These are phyloP conservation scores for Termitomyces sp. DNA, from an alignment of 768 basidiomycete species.

Conservation along the genomic window DNA sequence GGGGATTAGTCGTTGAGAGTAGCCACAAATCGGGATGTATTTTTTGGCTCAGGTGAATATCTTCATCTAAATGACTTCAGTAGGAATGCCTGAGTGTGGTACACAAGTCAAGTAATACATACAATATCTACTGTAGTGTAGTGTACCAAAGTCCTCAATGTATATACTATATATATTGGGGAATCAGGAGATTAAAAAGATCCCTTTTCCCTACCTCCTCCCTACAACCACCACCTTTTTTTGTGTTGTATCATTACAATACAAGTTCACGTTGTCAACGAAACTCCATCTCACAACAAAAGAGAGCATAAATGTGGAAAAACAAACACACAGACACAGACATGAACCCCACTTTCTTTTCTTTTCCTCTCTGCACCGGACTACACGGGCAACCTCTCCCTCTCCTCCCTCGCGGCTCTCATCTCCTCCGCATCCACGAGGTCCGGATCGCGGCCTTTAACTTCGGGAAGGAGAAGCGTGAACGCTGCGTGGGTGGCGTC, in stretches of 20 bases:
- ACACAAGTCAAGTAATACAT: neutral
- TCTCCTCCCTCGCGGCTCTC: neutral
- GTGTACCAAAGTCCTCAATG: neutral
- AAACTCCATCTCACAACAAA: neutral
- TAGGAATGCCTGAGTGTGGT: neutral
- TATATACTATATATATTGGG: neutral
- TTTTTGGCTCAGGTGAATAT: no score
- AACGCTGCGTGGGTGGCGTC: slow-evolving; percentile 12
- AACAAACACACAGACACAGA: neutral
- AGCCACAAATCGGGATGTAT: neutral
- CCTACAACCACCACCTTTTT: neutral
- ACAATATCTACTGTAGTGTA: neutral
- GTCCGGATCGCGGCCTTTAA: slow-evolving; percentile 34
- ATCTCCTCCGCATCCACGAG: slow-evolving; percentile 30
- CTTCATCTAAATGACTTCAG: neutral
- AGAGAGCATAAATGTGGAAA: neutral
- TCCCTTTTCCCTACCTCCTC: neutral
- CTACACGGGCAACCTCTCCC: neutral
- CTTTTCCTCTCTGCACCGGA: neutral
- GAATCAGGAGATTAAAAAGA: neutral
- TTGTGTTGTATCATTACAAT: neutral
- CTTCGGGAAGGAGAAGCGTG: slow-evolving; percentile 33
- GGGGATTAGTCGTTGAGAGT: no score
- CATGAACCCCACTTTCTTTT: neutral
- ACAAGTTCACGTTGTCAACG: neutral